Evolutionary conservation across 2,329 filamentous ascomycete species (phyloP).

Genomic region (Cladosporium colombiae): DNA sequence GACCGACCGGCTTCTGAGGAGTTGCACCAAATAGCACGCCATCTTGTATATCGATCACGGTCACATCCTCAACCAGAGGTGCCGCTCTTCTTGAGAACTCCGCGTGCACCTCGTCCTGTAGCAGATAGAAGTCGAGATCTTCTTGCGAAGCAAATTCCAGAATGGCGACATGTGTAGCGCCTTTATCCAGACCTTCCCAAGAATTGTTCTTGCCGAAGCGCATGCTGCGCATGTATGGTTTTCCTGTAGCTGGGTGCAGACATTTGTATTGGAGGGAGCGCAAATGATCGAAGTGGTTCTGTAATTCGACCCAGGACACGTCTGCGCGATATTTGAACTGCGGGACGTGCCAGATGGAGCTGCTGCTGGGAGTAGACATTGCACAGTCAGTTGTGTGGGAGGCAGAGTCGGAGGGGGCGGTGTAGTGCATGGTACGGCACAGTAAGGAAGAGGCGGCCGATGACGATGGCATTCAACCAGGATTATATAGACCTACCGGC

Average conservation of each 20-base stretch:
- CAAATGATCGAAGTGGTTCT: constrained; percentile 37
- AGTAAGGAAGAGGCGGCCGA: not conserved
- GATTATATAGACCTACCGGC: not conserved
- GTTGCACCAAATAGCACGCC: constrained; percentile 36
- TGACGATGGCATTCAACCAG: not conserved
- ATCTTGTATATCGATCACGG: constrained; percentile 39
- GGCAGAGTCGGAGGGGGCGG: constrained; percentile 2
- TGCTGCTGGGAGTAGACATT: constrained; percentile 1
- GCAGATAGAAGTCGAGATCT: constrained; percentile 39
- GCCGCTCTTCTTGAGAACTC: constrained; percentile 34
- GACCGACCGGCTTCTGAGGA: constrained; percentile 27
- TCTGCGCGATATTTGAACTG: constrained; percentile 37
- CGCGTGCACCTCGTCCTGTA: constrained; percentile 35
- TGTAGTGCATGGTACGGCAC: constrained; percentile 7
- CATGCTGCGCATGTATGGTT: constrained; percentile 37
- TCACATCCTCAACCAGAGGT: constrained; percentile 36
- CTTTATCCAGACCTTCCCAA: constrained; percentile 38
- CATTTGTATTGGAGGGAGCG: constrained; percentile 32
- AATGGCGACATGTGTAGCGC: constrained; percentile 40
- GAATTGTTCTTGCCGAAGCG: constrained; percentile 39
- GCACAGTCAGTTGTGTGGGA: not conserved
- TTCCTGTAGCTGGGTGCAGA: constrained; percentile 27
- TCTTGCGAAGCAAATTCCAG: constrained; percentile 39
- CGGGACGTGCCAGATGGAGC: constrained; percentile 32
- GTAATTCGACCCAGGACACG: constrained; percentile 38